A percentile compares a stretch with the other conserved stretches of the same genome.
phyloP scores from a whole-genome alignment of 257 asterid genomes.

The Pogostemon cablin region DNA sequence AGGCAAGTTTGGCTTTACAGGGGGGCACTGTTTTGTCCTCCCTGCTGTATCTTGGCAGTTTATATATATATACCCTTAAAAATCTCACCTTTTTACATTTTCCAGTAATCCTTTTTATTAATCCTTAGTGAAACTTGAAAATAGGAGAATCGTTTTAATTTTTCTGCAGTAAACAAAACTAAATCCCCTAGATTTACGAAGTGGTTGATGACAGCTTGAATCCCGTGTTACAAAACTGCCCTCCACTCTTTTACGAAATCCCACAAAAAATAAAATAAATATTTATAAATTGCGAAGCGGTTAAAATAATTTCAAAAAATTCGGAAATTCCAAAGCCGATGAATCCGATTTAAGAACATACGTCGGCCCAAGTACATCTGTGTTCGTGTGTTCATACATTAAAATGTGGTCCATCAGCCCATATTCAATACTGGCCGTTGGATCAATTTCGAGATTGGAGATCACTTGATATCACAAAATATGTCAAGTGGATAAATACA shows the following conservation, averaged over 20 bases:
- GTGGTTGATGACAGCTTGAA: constrained; percentile 63
- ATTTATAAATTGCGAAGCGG: not conserved
- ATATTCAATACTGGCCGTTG: constrained; percentile 27
- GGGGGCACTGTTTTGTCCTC: constrained; percentile 30
- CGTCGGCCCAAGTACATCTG: constrained; percentile 38
- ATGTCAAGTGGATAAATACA: constrained; percentile 13
- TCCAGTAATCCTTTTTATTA: too few species aligned
- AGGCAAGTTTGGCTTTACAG: constrained; percentile 40
- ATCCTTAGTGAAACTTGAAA: too few species aligned
- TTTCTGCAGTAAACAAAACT: constrained; percentile 41
- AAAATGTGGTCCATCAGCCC: constrained; percentile 35
- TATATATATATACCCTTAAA: not conserved
- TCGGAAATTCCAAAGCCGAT: constrained; percentile 49
- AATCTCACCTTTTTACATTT: not conserved
- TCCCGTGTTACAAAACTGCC: constrained; percentile 43
- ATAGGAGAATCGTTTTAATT: too few species aligned
- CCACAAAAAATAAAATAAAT: not conserved
- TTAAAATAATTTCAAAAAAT: constrained; percentile 11
- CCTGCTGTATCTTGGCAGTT: constrained; percentile 27
- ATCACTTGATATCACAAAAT: not conserved
- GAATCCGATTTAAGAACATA: constrained; percentile 26
- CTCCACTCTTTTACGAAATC: constrained; percentile 31
- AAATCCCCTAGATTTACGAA: constrained; percentile 51
- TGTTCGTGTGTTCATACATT: constrained; percentile 27
- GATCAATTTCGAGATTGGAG: constrained; percentile 21